Evolutionary conservation across 176 grass and related monocot species (phyloP).

Genomic region (Sorghum bicolor): DNA sequence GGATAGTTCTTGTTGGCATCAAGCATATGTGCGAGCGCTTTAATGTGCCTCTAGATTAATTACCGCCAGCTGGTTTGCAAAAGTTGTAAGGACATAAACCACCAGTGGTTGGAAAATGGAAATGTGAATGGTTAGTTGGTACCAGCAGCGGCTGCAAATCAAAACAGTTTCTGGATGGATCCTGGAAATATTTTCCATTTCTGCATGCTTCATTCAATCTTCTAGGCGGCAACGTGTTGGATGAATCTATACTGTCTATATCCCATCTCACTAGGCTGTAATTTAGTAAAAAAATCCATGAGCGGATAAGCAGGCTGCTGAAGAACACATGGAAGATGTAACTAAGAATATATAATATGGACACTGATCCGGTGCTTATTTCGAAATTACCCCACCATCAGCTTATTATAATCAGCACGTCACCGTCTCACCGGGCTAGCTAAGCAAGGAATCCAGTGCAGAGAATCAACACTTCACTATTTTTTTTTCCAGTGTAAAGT

Average conservation of each 20-base stretch:
- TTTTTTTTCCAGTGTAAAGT: too few relatives aligned
- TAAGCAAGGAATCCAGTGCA: slow-evolving; percentile 2
- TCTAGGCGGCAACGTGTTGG: background rate
- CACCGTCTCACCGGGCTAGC: background rate
- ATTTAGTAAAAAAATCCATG: background rate
- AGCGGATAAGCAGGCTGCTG: background rate
- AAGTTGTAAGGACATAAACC: background rate
- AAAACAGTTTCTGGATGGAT: background rate
- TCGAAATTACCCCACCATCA: too few relatives aligned
- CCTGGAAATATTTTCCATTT: background rate
- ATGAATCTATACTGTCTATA: background rate
- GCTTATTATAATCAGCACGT: background rate
- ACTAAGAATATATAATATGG: too few relatives aligned
- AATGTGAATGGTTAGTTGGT: background rate
- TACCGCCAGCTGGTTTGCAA: background rate
- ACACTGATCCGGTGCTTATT: too few relatives aligned
- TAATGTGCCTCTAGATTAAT: background rate
- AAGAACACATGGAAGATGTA: background rate
- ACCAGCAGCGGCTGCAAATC: background rate
- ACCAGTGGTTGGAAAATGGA: background rate
- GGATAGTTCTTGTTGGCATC: background rate
- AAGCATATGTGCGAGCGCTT: background rate
- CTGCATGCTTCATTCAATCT: background rate
- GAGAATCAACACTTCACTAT: background rate
- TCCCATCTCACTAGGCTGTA: background rate